phyloP scores from a whole-genome alignment of 495 filamentous ascomycete species.

The Xylaria sp. region DNA sequence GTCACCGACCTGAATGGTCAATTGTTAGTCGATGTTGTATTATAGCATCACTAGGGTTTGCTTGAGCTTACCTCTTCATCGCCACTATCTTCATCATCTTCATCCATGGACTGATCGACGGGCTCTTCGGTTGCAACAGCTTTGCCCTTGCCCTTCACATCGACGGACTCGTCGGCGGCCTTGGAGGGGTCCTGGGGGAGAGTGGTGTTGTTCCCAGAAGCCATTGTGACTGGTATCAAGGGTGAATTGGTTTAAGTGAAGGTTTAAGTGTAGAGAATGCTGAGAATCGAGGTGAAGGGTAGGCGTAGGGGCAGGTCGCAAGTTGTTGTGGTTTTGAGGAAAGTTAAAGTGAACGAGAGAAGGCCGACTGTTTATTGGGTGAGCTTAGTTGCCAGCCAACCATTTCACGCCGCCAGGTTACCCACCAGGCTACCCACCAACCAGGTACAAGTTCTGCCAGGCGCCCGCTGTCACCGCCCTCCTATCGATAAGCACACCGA shows the following conservation, averaged over 20 bases:
- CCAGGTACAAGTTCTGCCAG: slow-evolving; percentile 22
- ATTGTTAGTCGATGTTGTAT: slow-evolving; percentile 33
- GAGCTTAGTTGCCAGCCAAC: slow-evolving; percentile 20
- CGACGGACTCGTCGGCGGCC: slow-evolving; percentile 42
- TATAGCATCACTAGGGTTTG: not conserved
- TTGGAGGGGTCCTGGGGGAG: slow-evolving; percentile 41
- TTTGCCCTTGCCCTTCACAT: slow-evolving; percentile 69
- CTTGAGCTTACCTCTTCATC: slow-evolving; percentile 66
- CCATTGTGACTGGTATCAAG: slow-evolving; percentile 39
- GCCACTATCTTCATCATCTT: slow-evolving; percentile 69
- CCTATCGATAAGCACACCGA: slow-evolving; percentile 20
- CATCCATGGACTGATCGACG: slow-evolving; percentile 70
- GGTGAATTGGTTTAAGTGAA: not conserved
- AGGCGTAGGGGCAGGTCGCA: slow-evolving; percentile 19
- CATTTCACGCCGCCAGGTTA: slow-evolving; percentile 19
- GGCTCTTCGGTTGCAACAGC: slow-evolving; percentile 50
- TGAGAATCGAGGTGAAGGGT: not conserved
- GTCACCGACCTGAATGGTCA: slow-evolving; percentile 42
- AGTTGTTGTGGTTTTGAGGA: slow-evolving; percentile 25
- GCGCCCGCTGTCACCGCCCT: slow-evolving; percentile 15
- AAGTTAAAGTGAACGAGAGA: slow-evolving; percentile 25
- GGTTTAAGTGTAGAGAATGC: not conserved
- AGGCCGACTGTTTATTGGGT: slow-evolving; percentile 28
- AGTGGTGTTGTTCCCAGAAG: slow-evolving; percentile 47
- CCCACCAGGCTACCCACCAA: slow-evolving; percentile 13